Percentiles rank a stretch among this genome's conserved stretches.
phyloP scores from a whole-genome alignment of 495 filamentous ascomycete genomes.

The Penicillium flavigenum region DNA sequence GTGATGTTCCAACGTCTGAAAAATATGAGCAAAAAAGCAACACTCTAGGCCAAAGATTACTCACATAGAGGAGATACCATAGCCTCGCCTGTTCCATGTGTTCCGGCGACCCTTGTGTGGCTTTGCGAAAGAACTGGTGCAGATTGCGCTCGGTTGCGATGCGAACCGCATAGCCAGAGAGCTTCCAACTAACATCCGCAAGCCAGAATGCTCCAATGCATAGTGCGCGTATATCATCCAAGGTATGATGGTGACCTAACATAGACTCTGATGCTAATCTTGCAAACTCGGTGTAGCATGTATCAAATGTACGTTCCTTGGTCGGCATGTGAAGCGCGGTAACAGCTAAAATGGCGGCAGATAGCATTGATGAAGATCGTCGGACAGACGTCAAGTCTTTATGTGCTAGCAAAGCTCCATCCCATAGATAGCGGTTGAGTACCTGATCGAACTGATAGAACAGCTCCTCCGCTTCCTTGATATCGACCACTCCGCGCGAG shows the following conservation, averaged over 20 bases:
- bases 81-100: slow-evolving; percentile 48
- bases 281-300: slow-evolving; percentile 54
- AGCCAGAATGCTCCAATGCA: slow-evolving; percentile 58
- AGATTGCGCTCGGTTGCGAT: slow-evolving; percentile 54
- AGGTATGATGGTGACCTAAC: slow-evolving; percentile 49
- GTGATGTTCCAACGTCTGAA: slow-evolving; percentile 53
- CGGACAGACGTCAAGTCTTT: slow-evolving; percentile 46
- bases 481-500: slow-evolving; percentile 45
- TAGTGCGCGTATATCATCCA: slow-evolving; percentile 54
- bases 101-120: slow-evolving; percentile 45
- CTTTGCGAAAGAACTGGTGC: slow-evolving; percentile 52
- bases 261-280: slow-evolving; percentile 52
- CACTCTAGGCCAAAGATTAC: slow-evolving; percentile 7
- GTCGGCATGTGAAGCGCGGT: slow-evolving; percentile 52
- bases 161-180: slow-evolving; percentile 57
- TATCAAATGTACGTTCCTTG: slow-evolving; percentile 49
- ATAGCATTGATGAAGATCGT: slow-evolving; percentile 50
- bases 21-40: slow-evolving; percentile 18
- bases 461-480: slow-evolving; percentile 51
- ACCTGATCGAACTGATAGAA: slow-evolving; percentile 52
- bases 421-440: slow-evolving; percentile 56
- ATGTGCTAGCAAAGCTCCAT: slow-evolving; percentile 48
- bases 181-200: slow-evolving; percentile 55
- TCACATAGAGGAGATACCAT: slow-evolving; percentile 56
- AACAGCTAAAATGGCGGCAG: slow-evolving; percentile 51